These are phyloP conservation scores for Tilletiopsis washingtonensis DNA, from an alignment of 1,284 basidiomycete species.

Conservation along the genomic window DNA sequence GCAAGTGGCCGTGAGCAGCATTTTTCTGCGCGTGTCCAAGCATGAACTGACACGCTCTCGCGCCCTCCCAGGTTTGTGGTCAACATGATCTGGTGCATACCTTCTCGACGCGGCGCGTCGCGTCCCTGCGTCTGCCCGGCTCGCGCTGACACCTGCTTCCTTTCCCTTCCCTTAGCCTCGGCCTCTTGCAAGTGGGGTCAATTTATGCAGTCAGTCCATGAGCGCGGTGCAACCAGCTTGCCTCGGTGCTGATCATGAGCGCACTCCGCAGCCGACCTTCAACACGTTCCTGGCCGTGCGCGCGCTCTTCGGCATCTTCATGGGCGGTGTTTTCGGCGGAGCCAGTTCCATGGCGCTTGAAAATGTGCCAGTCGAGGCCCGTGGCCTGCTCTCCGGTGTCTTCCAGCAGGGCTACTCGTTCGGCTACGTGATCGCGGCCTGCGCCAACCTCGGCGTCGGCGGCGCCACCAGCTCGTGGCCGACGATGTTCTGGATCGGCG, in stretches of 20 bases:
- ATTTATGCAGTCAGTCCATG: constrained; percentile 10
- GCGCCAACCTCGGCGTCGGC: constrained; percentile 25
- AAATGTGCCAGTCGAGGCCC: constrained; percentile 19
- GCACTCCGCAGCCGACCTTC: constrained; percentile 2
- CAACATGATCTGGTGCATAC: constrained; percentile 28
- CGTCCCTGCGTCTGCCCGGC: no score
- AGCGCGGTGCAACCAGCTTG: neutral
- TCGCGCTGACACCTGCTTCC: no score
- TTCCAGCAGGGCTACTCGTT: constrained; percentile 29
- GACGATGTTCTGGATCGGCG: constrained; percentile 33
- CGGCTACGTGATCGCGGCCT: constrained; percentile 30
- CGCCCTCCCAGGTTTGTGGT: constrained; percentile 15
- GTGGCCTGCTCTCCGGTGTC: constrained; percentile 28
- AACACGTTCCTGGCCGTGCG: constrained; percentile 27
- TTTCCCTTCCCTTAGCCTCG: no score
- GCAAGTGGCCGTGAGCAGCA: constrained; percentile 1
- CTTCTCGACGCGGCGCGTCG: no score
- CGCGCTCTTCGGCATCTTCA: constrained; percentile 27
- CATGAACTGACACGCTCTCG: neutral
- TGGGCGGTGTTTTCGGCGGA: constrained; percentile 25
- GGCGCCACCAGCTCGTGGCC: constrained; percentile 17
- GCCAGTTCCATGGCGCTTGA: constrained; percentile 19
- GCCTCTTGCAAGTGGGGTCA: constrained; percentile 22
- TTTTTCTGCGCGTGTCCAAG: neutral
- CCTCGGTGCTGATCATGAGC: neutral